phyloP scores from a whole-genome alignment of 192 early-diverging fungal species.

The Coemansia sp. region DNA sequence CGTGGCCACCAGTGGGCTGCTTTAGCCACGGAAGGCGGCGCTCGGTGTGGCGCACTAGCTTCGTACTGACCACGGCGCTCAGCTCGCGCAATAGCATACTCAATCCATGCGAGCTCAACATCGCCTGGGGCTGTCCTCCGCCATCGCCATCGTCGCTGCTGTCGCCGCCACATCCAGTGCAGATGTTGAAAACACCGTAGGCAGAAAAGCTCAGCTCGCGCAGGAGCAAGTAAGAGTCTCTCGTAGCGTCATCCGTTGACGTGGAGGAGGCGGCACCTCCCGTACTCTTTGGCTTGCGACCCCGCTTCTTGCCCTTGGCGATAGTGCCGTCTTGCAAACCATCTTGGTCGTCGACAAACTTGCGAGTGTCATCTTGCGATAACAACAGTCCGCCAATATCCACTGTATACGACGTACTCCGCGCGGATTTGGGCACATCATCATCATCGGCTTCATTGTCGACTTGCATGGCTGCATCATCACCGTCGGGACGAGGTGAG shows the following conservation, averaged over 20 bases:
- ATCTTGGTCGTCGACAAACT: slow-evolving; percentile 20
- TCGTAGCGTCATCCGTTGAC: slow-evolving; percentile 20
- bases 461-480: not conserved
- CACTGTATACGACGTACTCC: slow-evolving; percentile 13
- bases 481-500: not conserved
- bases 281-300: slow-evolving; percentile 30
- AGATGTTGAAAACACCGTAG: slow-evolving; percentile 23
- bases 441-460: not conserved
- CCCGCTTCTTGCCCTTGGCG: slow-evolving; percentile 17
- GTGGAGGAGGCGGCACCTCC: not conserved
- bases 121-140: not conserved
- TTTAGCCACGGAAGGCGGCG: slow-evolving; percentile 22
- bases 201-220: slow-evolving; percentile 51
- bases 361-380: slow-evolving; percentile 44
- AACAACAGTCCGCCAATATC: slow-evolving; percentile 40
- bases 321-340: not conserved
- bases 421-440: not conserved
- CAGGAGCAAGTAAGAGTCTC: slow-evolving; percentile 19
- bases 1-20: not conserved
- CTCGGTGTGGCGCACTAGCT: slow-evolving; percentile 40
- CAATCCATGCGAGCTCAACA: slow-evolving; percentile 26
- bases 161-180: not conserved
- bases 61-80: slow-evolving; percentile 16
- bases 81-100: slow-evolving; percentile 39
- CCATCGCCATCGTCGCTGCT: not conserved